Evolutionary conservation across 2,329 filamentous ascomycete species (phyloP).

Genomic region (Penicillium verrucosum): DNA sequence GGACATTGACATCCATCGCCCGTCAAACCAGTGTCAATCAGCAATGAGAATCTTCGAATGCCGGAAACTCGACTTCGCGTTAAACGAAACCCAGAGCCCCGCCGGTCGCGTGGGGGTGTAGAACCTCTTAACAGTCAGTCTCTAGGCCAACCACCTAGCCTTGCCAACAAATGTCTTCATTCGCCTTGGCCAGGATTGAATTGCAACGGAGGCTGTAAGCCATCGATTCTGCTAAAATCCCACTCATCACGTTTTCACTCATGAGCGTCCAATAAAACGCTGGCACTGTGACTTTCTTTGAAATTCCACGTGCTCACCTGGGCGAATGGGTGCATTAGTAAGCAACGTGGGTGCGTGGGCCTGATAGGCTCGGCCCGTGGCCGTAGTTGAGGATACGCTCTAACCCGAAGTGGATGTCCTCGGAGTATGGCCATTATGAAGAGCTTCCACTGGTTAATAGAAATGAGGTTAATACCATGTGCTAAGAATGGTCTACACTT

Average conservation of each 20-base stretch:
- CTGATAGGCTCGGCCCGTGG: neutral
- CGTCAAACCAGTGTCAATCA: neutral
- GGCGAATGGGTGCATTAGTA: neutral
- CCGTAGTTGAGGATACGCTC: neutral
- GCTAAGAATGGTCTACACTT: neutral
- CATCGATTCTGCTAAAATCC: too few species aligned
- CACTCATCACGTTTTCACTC: too few species aligned
- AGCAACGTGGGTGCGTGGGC: neutral
- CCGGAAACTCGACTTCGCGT: neutral
- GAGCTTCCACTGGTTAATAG: too few species aligned
- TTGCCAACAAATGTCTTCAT: neutral
- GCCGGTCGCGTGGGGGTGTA: neutral
- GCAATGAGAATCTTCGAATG: neutral
- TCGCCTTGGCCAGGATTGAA: neutral
- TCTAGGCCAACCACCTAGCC: neutral
- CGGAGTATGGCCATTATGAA: neutral
- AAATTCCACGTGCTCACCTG: neutral
- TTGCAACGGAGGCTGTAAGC: neutral
- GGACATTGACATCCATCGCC: neutral
- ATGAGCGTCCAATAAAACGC: neutral
- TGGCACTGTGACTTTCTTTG: neutral
- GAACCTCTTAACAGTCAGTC: neutral
- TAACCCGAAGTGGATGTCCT: neutral
- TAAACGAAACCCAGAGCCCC: neutral
- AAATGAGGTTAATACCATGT: neutral